These are phyloP conservation scores for Penicillium occitanis DNA, from an alignment of 2,329 filamentous ascomycete genomes.

Conservation along the genomic window DNA sequence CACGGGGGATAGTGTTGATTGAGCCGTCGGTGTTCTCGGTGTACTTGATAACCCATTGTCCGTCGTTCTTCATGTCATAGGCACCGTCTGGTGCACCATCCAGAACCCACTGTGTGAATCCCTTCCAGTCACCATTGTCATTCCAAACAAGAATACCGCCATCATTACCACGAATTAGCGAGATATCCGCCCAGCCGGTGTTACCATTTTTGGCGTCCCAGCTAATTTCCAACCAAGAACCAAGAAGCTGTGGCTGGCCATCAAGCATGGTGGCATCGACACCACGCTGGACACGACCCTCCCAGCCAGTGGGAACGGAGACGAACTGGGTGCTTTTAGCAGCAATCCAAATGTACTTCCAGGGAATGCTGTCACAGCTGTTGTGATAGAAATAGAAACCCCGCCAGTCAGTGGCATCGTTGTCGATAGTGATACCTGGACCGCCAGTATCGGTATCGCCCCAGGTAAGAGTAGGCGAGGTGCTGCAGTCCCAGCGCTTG, in stretches of 20 bases:
- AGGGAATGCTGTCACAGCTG: conserved; percentile 13
- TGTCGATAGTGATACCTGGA: conserved; percentile 15
- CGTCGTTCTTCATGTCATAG: conserved; percentile 15
- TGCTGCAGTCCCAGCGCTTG: conserved; percentile 15
- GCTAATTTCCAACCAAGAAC: conserved; percentile 16
- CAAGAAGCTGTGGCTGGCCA: conserved; percentile 10
- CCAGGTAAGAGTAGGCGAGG: conserved; percentile 14
- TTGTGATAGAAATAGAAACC: conserved; percentile 17
- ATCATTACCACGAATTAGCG: conserved; percentile 14
- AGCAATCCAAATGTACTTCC: conserved; percentile 19
- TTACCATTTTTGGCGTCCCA: conserved; percentile 7
- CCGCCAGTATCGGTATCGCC: conserved; percentile 12
- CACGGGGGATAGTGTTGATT: conserved; percentile 14
- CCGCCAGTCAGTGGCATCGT: conserved; percentile 1
- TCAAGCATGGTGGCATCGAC: conserved; percentile 10
- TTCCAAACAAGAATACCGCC: conserved; percentile 16
- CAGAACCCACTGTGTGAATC: conserved; percentile 11
- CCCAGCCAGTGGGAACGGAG: conserved; percentile 9
- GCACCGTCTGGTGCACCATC: conserved; percentile 11
- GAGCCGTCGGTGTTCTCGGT: conserved; percentile 3
- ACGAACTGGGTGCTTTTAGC: conserved; percentile 6
- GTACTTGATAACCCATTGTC: conserved; percentile 11
- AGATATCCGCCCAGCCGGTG: conserved; percentile 15
- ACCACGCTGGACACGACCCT: conserved; percentile 13
- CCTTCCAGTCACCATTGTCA: conserved; percentile 9